These are phyloP conservation scores for Podochytrium sp. DNA, from an alignment of 192 early-diverging fungal genomes.

Conservation along the genomic window DNA sequence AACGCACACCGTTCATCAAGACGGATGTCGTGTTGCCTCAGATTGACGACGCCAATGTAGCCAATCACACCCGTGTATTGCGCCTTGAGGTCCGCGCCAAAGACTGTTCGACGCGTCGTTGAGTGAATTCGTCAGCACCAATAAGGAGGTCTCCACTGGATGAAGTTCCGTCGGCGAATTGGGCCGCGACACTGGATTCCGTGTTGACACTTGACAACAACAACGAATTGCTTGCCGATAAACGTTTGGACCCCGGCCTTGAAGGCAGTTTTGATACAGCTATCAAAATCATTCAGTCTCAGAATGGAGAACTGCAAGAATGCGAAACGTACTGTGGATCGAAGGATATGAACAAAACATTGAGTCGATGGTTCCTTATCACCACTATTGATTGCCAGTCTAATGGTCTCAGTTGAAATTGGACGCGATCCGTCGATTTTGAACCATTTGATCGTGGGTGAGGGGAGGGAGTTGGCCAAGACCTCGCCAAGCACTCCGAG, in stretches of 20 bases:
- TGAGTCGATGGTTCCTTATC: not conserved
- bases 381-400: not conserved
- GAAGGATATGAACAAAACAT: not conserved
- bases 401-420: not conserved
- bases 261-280: not conserved
- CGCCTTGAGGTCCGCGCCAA: conserved; percentile 30
- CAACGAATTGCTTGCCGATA: not conserved
- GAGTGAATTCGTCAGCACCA: conserved; percentile 9
- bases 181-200: not conserved
- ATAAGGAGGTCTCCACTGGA: conserved; percentile 12
- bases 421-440: conserved; percentile 1
- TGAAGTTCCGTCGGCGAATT: conserved; percentile 10
- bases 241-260: not conserved
- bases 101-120: conserved; percentile 13
- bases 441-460: not conserved
- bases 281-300: not conserved
- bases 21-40: too few species aligned
- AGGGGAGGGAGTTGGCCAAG: not conserved
- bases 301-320: not conserved
- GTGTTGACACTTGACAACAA: not conserved
- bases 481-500: conserved; percentile 27
- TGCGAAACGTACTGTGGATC: not conserved
- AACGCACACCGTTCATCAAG: not conserved
- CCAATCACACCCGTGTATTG: not conserved
- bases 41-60: not conserved